phyloP scores from a whole-genome alignment of 2,329 filamentous ascomycete species.

The Microdochium trichocladiopsis region DNA sequence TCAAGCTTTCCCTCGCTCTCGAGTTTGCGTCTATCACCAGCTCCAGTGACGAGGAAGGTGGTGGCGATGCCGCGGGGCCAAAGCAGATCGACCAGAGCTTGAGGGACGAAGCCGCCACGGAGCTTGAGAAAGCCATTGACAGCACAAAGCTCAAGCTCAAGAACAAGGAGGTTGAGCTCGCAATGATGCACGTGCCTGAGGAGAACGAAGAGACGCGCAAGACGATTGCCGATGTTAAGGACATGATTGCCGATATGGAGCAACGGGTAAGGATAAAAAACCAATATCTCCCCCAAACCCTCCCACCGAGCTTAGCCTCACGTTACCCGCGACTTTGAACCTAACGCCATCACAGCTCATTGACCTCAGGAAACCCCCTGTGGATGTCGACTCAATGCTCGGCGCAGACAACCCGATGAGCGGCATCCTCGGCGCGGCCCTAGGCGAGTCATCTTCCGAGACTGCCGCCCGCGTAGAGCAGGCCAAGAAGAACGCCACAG shows the following conservation, averaged over 20 bases:
- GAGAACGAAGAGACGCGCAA: slow-evolving; percentile 57
- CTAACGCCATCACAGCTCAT: slow-evolving; percentile 48
- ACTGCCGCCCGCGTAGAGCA: slow-evolving; percentile 61
- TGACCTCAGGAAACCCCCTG: slow-evolving; percentile 60
- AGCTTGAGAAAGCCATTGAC: slow-evolving; percentile 68
- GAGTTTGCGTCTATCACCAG: slow-evolving; percentile 82
- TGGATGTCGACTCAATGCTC: slow-evolving; percentile 49
- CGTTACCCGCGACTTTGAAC: too few species aligned
- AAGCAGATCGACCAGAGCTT: slow-evolving; percentile 61
- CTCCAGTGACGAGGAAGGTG: slow-evolving; percentile 39
- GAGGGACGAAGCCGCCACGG: slow-evolving; percentile 61
- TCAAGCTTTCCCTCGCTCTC: slow-evolving; percentile 88
- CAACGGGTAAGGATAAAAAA: slow-evolving; percentile 47
- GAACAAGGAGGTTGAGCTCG: slow-evolving; percentile 61
- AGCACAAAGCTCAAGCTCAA: slow-evolving; percentile 66
- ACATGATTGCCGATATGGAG: slow-evolving; percentile 74
- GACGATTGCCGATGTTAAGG: slow-evolving; percentile 66
- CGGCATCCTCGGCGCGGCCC: slow-evolving; percentile 56
- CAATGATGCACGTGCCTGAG: slow-evolving; percentile 54
- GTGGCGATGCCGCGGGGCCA: slow-evolving; percentile 23
- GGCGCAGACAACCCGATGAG: slow-evolving; percentile 40
- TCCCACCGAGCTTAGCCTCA: too few species aligned
- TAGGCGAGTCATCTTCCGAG: slow-evolving; percentile 55
- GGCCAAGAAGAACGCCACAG: slow-evolving; percentile 66
- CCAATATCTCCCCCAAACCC: slow-evolving; percentile 13